Conservation (phyloP, 2,329 filamentous ascomycete species). For the Xylariales sp. region DNA sequence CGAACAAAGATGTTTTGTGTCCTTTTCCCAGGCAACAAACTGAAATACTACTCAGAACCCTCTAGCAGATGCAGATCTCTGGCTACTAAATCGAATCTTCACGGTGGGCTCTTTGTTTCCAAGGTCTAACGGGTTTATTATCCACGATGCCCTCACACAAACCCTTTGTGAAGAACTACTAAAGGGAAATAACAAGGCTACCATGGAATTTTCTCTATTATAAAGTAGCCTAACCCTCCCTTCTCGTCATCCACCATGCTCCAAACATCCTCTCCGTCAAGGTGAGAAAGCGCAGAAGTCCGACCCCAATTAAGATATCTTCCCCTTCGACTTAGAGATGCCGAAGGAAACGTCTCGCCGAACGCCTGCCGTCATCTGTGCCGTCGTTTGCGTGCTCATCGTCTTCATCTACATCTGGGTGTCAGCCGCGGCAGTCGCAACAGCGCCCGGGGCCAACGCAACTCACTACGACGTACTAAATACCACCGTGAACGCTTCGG, state of each 20-base stretch:
- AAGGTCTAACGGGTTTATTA: too few species aligned
- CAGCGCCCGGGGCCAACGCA: not conserved
- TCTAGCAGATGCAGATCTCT: too few species aligned
- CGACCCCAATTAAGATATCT: not conserved
- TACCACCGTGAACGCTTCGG: not conserved
- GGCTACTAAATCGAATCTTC: too few species aligned
- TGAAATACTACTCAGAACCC: too few species aligned
- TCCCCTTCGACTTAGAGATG: not conserved
- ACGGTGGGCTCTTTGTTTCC: not conserved
- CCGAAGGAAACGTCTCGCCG: not conserved
- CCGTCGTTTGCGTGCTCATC: not conserved
- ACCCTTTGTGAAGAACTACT: not conserved
- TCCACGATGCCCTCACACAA: not conserved
- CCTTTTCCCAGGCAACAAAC: too few species aligned
- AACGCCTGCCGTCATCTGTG: not conserved
- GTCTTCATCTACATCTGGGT: not conserved
- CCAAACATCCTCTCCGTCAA: not conserved
- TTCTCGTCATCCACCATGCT: not conserved
- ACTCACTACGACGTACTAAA: constrained; percentile 14
- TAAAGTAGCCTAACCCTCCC: too few species aligned
- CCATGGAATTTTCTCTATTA: too few species aligned
- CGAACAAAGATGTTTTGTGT: too few species aligned
- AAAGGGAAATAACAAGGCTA: not conserved
- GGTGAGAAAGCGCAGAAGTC: not conserved
- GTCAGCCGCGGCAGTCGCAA: not conserved